Base-by-base conservation (phyloP, 1,284 basidiomycete genomes). In the Pseudozyma thailandica region DNA sequence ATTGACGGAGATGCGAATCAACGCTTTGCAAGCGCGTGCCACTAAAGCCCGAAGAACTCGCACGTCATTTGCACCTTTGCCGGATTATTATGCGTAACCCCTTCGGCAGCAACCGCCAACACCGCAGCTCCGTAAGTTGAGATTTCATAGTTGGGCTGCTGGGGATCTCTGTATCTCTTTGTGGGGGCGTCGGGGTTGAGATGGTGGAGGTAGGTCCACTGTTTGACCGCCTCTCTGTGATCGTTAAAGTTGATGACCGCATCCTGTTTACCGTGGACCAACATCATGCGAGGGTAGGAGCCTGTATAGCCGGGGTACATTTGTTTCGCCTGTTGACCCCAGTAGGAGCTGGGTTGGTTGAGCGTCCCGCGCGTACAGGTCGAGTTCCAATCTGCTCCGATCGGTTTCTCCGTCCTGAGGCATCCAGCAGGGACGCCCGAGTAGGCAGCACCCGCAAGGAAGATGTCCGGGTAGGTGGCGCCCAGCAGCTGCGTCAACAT, bases 401-500 rank as follows among this genome's bases (percentile, higher is more conserved):
- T 16, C 1, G 28, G 15, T 2, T 39, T 50, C 0, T 35, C 27
- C 0, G 57, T 56, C 0, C 18, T 8, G 44, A 69, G 63, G 26
- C 65, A 69, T 6, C 53, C 53, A 25, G 52, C 46, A 20, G 62
- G 62, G 21, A 59, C 62, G 8, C 62, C 62, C 12, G 47, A 55
- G 31, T 59, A 59, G 2, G 35, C 55, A 7, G 63, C 56, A 4
- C 26, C 52, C 1, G 50, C 56, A 6, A 46, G 26, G 21, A 66
- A 51, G 8, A 54, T 3, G 13, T 57, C 50, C 3, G 55, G 62
- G 21, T 64, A 58, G 3, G 42, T 37, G 1, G 55, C 50, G 10
- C 28, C 30, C 5, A 58, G 18, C 4, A 43, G 44, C 16, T 64
- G 55, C 3, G 46, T 47, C 15, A 64, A 12, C 62, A 64, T 64